phyloP scores from a whole-genome alignment of 257 asterid species.

The Agastache rugosa region DNA sequence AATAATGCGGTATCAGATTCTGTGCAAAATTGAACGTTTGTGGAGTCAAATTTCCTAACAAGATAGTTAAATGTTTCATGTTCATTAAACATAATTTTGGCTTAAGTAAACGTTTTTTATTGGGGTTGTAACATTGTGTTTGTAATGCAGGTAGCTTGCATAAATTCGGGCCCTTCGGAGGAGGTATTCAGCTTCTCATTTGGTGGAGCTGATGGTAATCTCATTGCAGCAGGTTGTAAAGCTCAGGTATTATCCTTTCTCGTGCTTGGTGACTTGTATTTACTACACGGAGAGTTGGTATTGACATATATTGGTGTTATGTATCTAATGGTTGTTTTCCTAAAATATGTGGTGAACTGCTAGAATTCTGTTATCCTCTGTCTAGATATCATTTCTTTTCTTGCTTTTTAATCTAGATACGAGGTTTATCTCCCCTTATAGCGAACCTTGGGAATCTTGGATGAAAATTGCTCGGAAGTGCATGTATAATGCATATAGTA shows the following conservation, averaged over 20 bases:
- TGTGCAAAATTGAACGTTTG: neutral
- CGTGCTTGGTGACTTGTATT: neutral
- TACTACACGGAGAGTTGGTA: neutral
- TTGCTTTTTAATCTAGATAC: neutral
- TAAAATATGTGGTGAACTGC: neutral
- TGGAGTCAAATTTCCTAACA: neutral
- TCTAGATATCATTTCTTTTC: neutral
- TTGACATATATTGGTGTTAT: neutral
- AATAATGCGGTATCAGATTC: neutral
- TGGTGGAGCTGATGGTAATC: conserved; percentile 79
- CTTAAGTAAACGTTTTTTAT: neutral
- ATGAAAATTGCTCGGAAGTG: conserved; percentile 18
- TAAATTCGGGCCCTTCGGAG: conserved; percentile 66
- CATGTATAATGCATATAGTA: neutral
- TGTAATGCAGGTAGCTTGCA: conserved; percentile 67
- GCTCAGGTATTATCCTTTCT: conserved; percentile 59
- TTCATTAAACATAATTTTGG: neutral
- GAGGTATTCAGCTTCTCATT: conserved; percentile 90
- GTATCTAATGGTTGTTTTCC: conserved; percentile 1
- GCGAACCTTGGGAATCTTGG: neutral
- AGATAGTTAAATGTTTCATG: neutral
- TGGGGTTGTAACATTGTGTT: neutral
- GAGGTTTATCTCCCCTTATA: neutral
- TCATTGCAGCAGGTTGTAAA: conserved; percentile 82
- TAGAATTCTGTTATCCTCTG: neutral